Conservation (phyloP, 169 alveolate genomes). For the Plasmodium gonderi region DNA sequence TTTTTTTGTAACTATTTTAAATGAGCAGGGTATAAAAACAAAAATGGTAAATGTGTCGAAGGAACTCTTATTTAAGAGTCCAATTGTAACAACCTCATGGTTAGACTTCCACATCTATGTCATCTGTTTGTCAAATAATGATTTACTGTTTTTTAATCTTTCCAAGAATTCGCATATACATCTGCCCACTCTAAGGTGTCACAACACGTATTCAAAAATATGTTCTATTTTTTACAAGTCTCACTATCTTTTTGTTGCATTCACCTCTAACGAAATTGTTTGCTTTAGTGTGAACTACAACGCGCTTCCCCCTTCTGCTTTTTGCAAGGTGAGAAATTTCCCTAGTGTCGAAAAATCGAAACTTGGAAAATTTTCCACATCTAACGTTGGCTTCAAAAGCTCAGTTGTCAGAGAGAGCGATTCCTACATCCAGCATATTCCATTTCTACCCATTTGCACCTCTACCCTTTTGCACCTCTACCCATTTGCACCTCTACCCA, state of each 20-base stretch:
- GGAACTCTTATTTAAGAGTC: slow-evolving; percentile 29
- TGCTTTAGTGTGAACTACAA: slow-evolving; percentile 29
- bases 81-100: slow-evolving; percentile 42
- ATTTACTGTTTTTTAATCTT: slow-evolving; percentile 22
- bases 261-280: slow-evolving; percentile 34
- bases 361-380: too few relatives aligned
- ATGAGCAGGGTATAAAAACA: not conserved
- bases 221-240: slow-evolving; percentile 16
- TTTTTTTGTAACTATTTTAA: not conserved
- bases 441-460: too few relatives aligned
- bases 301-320: not conserved
- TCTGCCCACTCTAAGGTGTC: slow-evolving; percentile 5
- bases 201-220: slow-evolving; percentile 26
- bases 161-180: not conserved
- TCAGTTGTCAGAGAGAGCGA: too few relatives aligned
- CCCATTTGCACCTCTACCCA: too few relatives aligned
- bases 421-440: too few relatives aligned
- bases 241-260: slow-evolving; percentile 9
- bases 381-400: too few relatives aligned
- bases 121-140: slow-evolving; percentile 30
- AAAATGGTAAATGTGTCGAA: not conserved
- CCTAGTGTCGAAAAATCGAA: not conserved
- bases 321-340: slow-evolving; percentile 19
- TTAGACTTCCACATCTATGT: slow-evolving; percentile 32
- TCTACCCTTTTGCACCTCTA: too few relatives aligned